Evolutionary conservation across 495 filamentous ascomycete species (phyloP).

Genomic region (Aspergillus leporis): DNA sequence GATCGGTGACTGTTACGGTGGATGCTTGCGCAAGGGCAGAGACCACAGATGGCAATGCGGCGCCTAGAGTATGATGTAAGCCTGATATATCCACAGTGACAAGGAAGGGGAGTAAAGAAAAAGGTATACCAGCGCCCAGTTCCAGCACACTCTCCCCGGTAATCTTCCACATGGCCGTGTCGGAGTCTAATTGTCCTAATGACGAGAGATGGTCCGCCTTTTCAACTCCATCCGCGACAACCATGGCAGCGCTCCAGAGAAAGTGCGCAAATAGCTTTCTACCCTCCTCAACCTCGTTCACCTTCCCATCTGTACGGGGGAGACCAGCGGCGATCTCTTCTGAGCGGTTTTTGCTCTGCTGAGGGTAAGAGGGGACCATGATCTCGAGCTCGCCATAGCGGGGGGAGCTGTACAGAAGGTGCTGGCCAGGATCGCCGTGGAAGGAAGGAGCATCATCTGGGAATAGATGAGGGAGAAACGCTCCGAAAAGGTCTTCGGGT

Average conservation of each 20-base stretch:
- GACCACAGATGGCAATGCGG: conserved; percentile 73
- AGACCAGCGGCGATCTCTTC: conserved; percentile 23
- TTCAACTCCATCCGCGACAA: conserved; percentile 70
- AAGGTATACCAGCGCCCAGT: conserved; percentile 59
- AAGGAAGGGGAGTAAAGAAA: background rate
- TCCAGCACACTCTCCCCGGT: conserved; percentile 56
- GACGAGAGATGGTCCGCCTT: conserved; percentile 22
- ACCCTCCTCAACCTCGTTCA: conserved; percentile 49
- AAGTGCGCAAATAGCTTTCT: conserved; percentile 76
- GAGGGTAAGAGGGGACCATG: conserved; percentile 42
- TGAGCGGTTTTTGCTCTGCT: conserved; percentile 21
- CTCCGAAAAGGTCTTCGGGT: conserved; percentile 65
- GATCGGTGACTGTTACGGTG: conserved; percentile 70
- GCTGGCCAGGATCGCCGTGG: conserved; percentile 71
- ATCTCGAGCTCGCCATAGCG: conserved; percentile 54
- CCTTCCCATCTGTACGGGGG: conserved; percentile 18
- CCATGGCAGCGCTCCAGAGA: conserved; percentile 80
- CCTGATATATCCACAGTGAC: background rate
- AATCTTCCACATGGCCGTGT: conserved; percentile 47
- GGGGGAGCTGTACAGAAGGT: conserved; percentile 66
- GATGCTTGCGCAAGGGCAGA: conserved; percentile 62
- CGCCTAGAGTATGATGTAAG: conserved; percentile 48
- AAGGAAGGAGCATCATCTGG: conserved; percentile 70
- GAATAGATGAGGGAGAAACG: conserved; percentile 70
- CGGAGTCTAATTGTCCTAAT: conserved; percentile 9